Percentiles rank a stretch among this genome's conserved stretches.
Conservation (phyloP, 148 eudicot genomes). For the Polygonum aviculare region DNA sequence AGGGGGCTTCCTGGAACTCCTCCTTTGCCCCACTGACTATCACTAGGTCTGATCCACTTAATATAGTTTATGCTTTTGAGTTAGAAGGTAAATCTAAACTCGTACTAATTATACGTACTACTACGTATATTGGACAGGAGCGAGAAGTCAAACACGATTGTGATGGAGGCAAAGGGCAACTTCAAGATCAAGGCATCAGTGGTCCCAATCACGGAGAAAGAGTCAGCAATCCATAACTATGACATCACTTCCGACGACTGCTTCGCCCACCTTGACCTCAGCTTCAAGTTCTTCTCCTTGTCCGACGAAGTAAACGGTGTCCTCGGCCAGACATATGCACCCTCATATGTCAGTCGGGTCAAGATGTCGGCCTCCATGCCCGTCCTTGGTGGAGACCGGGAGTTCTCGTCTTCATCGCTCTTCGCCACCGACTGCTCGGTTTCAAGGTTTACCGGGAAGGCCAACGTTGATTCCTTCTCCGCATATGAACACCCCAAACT, state of each 20-base stretch:
- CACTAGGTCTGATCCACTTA: not conserved
- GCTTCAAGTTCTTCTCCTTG: conserved; percentile 3
- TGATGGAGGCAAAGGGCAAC: not conserved
- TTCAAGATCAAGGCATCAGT: conserved; percentile 5
- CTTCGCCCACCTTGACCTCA: not conserved
- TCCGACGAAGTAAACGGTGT: not conserved
- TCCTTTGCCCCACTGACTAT: not conserved
- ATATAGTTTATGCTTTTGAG: too few species aligned
- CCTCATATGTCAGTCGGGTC: not conserved
- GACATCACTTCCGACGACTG: conserved; percentile 4
- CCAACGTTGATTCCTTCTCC: not conserved
- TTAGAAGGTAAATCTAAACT: too few species aligned
- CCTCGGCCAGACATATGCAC: not conserved
- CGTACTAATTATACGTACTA: not conserved
- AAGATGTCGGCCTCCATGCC: conserved; percentile 2
- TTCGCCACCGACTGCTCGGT: conserved; percentile 6
- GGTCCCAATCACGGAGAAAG: not conserved
- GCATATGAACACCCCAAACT: not conserved
- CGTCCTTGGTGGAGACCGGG: not conserved
- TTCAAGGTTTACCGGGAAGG: not conserved
- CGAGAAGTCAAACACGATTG: not conserved
- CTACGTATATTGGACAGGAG: not conserved
- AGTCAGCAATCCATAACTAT: not conserved
- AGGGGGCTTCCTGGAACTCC: conserved; percentile 17
- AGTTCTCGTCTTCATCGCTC: not conserved